A percentile compares a stretch with the other conserved stretches of the same genome.
These are phyloP conservation scores for Paraphaeosphaeria sporulosa DNA, from an alignment of 2,329 filamentous ascomycete genomes.

Conservation along the genomic window DNA sequence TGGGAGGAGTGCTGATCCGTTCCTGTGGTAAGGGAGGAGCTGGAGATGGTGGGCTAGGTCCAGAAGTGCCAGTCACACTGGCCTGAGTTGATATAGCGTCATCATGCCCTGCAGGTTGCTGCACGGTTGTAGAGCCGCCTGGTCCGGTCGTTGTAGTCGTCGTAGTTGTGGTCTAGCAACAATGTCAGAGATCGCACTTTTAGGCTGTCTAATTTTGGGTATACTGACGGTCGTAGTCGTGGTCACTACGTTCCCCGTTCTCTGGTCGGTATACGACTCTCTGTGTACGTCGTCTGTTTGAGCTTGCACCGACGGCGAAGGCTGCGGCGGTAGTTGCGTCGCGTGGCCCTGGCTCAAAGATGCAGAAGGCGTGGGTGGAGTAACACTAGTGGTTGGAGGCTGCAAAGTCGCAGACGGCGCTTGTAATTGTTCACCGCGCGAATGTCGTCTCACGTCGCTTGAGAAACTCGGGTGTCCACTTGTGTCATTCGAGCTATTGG, in stretches of 20 bases:
- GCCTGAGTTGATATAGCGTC: constrained; percentile 21
- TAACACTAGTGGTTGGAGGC: constrained; percentile 29
- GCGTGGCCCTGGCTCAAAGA: constrained; percentile 11
- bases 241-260: constrained; percentile 44
- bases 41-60: constrained; percentile 44
- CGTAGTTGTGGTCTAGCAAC: constrained; percentile 38
- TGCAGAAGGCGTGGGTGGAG: constrained; percentile 32
- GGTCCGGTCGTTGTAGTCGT: constrained; percentile 46
- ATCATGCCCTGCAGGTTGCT: constrained; percentile 30
- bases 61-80: constrained; percentile 41
- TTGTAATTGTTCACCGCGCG: constrained; percentile 35
- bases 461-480: constrained; percentile 44
- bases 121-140: constrained; percentile 43
- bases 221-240: constrained; percentile 38
- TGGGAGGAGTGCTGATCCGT: background rate
- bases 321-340: background rate
- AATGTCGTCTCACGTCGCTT: constrained; percentile 35
- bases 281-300: constrained; percentile 35
- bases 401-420: constrained; percentile 24
- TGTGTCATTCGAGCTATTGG: constrained; percentile 29
- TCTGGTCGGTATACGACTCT: constrained; percentile 42
- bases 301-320: constrained; percentile 9
- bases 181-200: background rate
- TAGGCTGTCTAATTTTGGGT: too few relatives aligned
- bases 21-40: constrained; percentile 25